phyloP scores from a whole-genome alignment of 1,139 yeast genomes.

The Geotrichum cucujoidarum region DNA sequence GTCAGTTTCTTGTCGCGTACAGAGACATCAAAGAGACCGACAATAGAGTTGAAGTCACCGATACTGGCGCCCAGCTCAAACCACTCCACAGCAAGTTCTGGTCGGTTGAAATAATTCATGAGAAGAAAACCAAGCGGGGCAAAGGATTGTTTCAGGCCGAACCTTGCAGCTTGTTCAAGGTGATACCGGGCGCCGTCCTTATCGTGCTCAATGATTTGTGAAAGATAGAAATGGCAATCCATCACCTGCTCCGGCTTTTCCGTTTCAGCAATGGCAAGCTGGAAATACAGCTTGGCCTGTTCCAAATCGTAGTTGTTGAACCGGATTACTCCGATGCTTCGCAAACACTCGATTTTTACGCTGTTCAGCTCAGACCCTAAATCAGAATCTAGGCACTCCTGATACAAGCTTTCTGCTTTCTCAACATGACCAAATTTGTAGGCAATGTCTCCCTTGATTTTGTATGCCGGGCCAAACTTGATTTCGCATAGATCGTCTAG shows the following conservation, averaged over 20 bases:
- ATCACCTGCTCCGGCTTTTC: constrained; percentile 41
- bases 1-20: constrained; percentile 2
- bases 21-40: constrained; percentile 67
- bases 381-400: constrained; percentile 45
- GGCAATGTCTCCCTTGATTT: constrained; percentile 70
- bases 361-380: constrained; percentile 40
- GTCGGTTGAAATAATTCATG: constrained; percentile 40
- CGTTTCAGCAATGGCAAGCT: constrained; percentile 45
- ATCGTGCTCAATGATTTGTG: constrained; percentile 50
- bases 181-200: constrained; percentile 51
- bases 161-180: constrained; percentile 68
- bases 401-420: constrained; percentile 47
- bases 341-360: constrained; percentile 56
- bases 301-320: constrained; percentile 51
- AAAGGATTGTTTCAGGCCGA: constrained; percentile 73
- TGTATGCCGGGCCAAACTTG: constrained; percentile 65
- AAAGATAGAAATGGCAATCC: constrained; percentile 72
- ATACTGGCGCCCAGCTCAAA: constrained; percentile 73
- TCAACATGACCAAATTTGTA: constrained; percentile 50
- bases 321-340: constrained; percentile 61
- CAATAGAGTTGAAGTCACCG: constrained; percentile 52
- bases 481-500: constrained; percentile 52
- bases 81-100: constrained; percentile 73
- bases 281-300: constrained; percentile 54
- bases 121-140: constrained; percentile 74